Evolutionary conservation across 441 rosid genomes (phyloP).

Genomic region (Manihot esculenta): DNA sequence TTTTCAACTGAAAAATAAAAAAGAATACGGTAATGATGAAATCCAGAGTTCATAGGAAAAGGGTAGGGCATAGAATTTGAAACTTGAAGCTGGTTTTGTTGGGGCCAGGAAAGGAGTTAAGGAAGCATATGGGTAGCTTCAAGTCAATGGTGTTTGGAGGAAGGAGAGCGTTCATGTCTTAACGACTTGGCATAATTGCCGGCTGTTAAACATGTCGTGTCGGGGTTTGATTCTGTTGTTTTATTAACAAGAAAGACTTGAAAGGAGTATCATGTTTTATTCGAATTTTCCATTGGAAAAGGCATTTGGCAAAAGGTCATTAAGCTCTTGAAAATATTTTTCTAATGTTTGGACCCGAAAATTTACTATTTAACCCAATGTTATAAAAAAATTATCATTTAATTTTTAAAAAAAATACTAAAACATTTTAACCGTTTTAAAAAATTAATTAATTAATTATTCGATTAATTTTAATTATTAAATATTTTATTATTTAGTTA

Average conservation of each 20-base stretch:
- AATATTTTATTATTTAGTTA: too few relatives aligned
- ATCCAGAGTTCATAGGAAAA: too few relatives aligned
- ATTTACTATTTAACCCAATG: too few relatives aligned
- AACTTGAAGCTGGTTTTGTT: background rate
- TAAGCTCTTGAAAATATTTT: too few relatives aligned
- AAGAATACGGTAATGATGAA: too few relatives aligned
- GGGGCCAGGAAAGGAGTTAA: background rate
- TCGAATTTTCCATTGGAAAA: background rate
- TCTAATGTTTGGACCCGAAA: too few relatives aligned
- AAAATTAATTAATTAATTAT: too few relatives aligned
- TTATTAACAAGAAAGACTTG: background rate
- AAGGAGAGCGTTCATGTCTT: background rate
- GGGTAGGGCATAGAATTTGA: background rate
- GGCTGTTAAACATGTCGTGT: background rate
- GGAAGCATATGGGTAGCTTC: background rate
- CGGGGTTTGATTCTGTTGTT: background rate
- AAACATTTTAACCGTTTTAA: too few relatives aligned
- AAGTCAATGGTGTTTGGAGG: background rate
- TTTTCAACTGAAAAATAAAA: too few relatives aligned
- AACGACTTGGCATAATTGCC: background rate
- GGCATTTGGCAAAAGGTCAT: background rate
- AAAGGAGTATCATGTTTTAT: background rate
- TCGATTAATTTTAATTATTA: too few relatives aligned
- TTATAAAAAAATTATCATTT: too few relatives aligned
- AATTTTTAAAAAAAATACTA: too few relatives aligned